These are phyloP conservation scores for Cryptococcus sp. DNA, from an alignment of 1,284 basidiomycete species.

Conservation along the genomic window DNA sequence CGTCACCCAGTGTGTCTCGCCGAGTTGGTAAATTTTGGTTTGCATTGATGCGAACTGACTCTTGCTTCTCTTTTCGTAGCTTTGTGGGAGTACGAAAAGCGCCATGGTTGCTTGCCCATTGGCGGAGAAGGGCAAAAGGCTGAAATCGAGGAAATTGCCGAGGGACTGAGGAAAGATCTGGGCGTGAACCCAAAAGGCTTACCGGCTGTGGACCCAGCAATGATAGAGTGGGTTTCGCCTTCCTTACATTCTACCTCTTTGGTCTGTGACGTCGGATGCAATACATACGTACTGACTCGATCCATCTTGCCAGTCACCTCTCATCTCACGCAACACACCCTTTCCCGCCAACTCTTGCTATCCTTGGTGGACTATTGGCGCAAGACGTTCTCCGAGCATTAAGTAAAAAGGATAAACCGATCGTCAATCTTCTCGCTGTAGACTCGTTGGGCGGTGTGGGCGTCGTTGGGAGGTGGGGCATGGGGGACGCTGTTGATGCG, in stretches of 20 bases:
- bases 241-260: neutral
- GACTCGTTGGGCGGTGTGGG: conserved; percentile 67
- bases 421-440: conserved; percentile 89
- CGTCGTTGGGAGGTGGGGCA: conserved; percentile 38
- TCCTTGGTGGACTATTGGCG: conserved; percentile 88
- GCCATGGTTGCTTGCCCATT: conserved; percentile 63
- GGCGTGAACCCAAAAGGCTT: conserved; percentile 71
- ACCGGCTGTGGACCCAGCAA: conserved; percentile 59
- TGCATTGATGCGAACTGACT: neutral
- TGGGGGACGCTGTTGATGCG: conserved; percentile 32
- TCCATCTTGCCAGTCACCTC: conserved; percentile 51
- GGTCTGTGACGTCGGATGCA: too few species aligned
- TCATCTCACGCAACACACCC: conserved; percentile 74
- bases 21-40: neutral
- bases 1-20: neutral
- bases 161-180: conserved; percentile 62
- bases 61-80: conserved; percentile 56
- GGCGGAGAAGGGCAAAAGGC: conserved; percentile 55
- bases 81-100: conserved; percentile 77
- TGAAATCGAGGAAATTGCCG: conserved; percentile 65
- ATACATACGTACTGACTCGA: neutral
- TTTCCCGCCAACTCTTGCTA: conserved; percentile 85
- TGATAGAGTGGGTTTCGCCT: conserved; percentile 36
- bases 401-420: conserved; percentile 83
- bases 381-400: conserved; percentile 94